Conservation (phyloP, 2,329 filamentous ascomycete species). For the Fusarium multiceps region DNA sequence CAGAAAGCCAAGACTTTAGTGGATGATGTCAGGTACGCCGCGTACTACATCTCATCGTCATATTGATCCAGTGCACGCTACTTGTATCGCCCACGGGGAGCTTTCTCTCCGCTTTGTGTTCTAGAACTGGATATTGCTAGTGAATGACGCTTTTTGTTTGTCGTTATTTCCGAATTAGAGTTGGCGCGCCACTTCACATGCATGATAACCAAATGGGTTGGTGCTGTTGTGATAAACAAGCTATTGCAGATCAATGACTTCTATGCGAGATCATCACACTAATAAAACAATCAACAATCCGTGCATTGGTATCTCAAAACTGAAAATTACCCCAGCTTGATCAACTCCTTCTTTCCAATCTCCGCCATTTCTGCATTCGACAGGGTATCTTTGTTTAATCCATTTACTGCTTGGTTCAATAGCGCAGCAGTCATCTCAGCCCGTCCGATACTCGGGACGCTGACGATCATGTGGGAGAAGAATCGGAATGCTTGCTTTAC, state of each 20-base stretch:
- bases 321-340: not conserved
- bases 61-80: not conserved
- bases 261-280: no score
- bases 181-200: not conserved
- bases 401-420: conserved; percentile 57
- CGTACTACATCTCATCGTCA: conserved; percentile 7
- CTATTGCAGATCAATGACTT: no score
- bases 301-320: no score
- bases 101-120: not conserved
- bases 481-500: conserved; percentile 14
- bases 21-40: conserved; percentile 14
- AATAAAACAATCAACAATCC: no score
- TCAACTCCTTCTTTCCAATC: conserved; percentile 45
- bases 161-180: not conserved
- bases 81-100: not conserved
- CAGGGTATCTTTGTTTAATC: conserved; percentile 60
- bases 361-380: conserved; percentile 56
- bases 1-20: not conserved
- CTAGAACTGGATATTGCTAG: not conserved
- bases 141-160: not conserved
- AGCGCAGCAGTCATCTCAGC: conserved; percentile 56
- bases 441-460: conserved; percentile 51
- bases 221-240: no score
- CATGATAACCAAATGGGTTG: no score
- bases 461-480: conserved; percentile 26